Conservation (phyloP, 169 alveolate genomes). For the Plasmodium gonderi region DNA sequence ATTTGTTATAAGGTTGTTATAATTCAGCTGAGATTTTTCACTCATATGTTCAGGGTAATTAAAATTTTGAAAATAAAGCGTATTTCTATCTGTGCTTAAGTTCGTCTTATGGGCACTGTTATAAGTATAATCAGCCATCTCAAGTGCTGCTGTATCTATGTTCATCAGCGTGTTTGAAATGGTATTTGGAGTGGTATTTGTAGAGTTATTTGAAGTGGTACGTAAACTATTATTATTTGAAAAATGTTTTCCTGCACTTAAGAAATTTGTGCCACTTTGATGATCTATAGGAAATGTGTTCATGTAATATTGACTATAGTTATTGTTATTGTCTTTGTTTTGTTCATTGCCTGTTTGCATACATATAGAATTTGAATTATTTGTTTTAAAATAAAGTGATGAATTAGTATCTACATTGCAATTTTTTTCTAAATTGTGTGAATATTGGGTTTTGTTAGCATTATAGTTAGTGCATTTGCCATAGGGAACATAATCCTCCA, state of each 20-base stretch:
- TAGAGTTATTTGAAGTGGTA: not conserved
- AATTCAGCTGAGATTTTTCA: not conserved
- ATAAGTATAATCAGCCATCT: not conserved
- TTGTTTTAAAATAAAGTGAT: not conserved
- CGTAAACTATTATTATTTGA: not conserved
- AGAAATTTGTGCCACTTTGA: not conserved
- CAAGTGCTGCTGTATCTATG: not conserved
- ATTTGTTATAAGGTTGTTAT: not conserved
- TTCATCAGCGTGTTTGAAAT: constrained; percentile 18
- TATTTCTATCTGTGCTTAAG: not conserved
- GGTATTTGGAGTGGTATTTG: not conserved
- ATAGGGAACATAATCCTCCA: not conserved
- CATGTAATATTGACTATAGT: not conserved
- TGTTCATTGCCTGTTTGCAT: not conserved
- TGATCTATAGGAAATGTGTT: not conserved
- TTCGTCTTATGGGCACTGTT: not conserved
- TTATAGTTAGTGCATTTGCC: not conserved
- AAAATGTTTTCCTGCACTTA: not conserved
- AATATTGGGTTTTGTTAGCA: not conserved
- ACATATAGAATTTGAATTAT: not conserved
- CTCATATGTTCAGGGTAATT: constrained; percentile 2
- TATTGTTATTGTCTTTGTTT: not conserved
- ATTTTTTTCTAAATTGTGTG: constrained; percentile 1
- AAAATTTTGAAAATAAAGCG: not conserved
- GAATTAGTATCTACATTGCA: not conserved